Base-by-base conservation (phyloP, 2,329 filamentous ascomycete genomes). In the Colletotrichum sansevieriae region DNA sequence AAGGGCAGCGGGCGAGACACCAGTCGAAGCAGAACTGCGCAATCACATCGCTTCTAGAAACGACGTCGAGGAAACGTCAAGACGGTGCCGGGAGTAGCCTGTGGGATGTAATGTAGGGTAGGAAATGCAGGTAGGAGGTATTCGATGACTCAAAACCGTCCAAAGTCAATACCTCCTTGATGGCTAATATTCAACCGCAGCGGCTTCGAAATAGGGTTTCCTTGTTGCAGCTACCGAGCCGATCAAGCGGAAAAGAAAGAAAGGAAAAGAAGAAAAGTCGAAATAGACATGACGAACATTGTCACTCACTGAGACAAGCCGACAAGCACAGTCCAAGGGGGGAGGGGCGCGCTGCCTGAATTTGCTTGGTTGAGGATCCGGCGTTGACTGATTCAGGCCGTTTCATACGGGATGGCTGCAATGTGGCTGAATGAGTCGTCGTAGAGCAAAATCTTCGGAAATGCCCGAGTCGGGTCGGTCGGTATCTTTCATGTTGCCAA, bases 381-480 rank as follows among this genome's bases (percentile, higher is more conserved):
- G 39, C 60, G 46, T 13, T 25, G 43, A 60, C 65, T 60, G 65
- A 68, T 68, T 65, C 65, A 68, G 39, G 55, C 65, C 47, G 62
- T 68, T 68, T 68, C 65, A 65, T 43, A 65, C 35, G 62, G 47
- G 33, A 18, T 63, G 63, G 58, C 25, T 66, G 41, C 41, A 49
- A 49, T 62, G 54, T 59, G 54, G 33, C 37, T 39, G 44, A 35
- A 29, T 58, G 55, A 58, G 44, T 51, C 29, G 57, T 29, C 33
- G 29, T n/a, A 10, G 33, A 4, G 12, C 22, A 8, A 6, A 37
- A 35, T 52, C n/a, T 15, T 51, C 47, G 55, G 47, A 18, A 18
- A 54, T 68, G 60, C 54, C 54, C 46, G 52, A 68, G 54, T 63
- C 49, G 25, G 49, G 22, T 52, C 25, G 49, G 22, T 52, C 25